phyloP scores from a whole-genome alignment of 1,284 basidiomycete species.

The Coriolopsis trogii region DNA sequence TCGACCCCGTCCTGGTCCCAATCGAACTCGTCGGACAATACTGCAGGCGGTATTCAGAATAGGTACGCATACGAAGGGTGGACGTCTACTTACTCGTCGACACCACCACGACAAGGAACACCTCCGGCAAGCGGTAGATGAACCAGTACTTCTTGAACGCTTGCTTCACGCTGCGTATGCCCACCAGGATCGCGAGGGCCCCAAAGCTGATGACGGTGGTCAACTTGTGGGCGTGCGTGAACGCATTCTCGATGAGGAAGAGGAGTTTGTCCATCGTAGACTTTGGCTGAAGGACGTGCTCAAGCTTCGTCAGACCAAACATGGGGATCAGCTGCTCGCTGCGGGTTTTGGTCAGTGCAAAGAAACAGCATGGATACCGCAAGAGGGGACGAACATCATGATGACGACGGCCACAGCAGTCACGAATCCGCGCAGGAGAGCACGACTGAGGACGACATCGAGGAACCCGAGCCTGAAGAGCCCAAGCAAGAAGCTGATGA shows the following conservation, averaged over 20 bases:
- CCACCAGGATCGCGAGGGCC: constrained; percentile 67
- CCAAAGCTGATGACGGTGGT: constrained; percentile 79
- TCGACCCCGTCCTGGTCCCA: constrained; percentile 84
- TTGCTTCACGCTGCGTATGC: constrained; percentile 56
- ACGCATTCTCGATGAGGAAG: constrained; percentile 74
- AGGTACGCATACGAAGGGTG: not conserved
- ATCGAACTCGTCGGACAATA: constrained; percentile 66
- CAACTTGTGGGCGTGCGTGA: constrained; percentile 56
- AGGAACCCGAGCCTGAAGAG: constrained; percentile 91
- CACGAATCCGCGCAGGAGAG: constrained; percentile 87
- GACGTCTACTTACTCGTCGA: constrained; percentile 67
- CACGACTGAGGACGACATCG: constrained; percentile 91
- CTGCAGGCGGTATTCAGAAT: constrained; percentile 40
- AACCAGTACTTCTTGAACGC: constrained; percentile 58
- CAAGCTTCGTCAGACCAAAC: constrained; percentile 72
- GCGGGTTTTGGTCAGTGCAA: constrained; percentile 9
- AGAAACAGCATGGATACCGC: not conserved
- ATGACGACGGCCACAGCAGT: constrained; percentile 80
- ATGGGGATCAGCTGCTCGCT: constrained; percentile 84
- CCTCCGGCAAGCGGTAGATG: constrained; percentile 85
- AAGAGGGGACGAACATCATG: constrained; percentile 53
- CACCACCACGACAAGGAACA: constrained; percentile 74
- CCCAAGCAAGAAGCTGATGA: constrained; percentile 86
- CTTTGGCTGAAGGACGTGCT: constrained; percentile 56
- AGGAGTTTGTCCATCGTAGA: constrained; percentile 76